Evolutionary conservation across 2,329 filamentous ascomycete genomes (phyloP).

Genomic region (Grosmannia penicillata): DNA sequence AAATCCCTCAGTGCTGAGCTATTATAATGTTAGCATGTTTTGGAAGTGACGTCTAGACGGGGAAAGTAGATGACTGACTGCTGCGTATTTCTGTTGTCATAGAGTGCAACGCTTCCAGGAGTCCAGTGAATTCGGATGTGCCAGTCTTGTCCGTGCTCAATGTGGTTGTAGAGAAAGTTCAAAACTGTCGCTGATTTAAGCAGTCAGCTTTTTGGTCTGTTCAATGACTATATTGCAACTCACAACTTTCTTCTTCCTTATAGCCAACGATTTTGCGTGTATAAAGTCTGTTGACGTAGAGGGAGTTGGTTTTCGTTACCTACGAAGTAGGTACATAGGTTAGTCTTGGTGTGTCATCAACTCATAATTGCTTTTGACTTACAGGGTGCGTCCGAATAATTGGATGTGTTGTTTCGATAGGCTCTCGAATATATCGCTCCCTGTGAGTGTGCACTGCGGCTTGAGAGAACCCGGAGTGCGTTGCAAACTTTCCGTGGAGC

Average conservation of each 20-base stretch:
- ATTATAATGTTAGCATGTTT: neutral
- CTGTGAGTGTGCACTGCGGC: conserved; percentile 19
- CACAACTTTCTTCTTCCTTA: conserved; percentile 40
- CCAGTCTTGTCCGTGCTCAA: conserved; percentile 31
- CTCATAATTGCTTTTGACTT: neutral
- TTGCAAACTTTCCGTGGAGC: conserved; percentile 10
- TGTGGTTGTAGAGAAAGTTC: conserved; percentile 27
- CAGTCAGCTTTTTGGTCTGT: no score
- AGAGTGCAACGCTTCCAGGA: conserved; percentile 29
- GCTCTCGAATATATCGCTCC: conserved; percentile 17
- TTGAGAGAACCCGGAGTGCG: conserved; percentile 9
- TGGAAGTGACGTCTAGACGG: neutral
- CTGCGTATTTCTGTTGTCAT: conserved; percentile 13
- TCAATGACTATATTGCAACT: neutral
- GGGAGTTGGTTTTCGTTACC: conserved; percentile 23
- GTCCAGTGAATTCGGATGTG: conserved; percentile 31
- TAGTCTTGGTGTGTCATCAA: neutral
- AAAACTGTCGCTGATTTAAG: conserved; percentile 15
- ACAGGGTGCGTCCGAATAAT: conserved; percentile 28
- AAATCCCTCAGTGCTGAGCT: conserved; percentile 12
- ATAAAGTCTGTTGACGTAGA: conserved; percentile 29
- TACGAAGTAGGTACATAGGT: conserved; percentile 7
- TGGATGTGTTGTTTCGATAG: conserved; percentile 29
- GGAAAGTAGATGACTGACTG: conserved; percentile 4
- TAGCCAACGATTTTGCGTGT: conserved; percentile 67